A percentile compares a stretch with the other conserved stretches of the same genome.
Evolutionary conservation across 805 yeast species (phyloP).

Genomic region (Wickerhamiella parazyma): DNA sequence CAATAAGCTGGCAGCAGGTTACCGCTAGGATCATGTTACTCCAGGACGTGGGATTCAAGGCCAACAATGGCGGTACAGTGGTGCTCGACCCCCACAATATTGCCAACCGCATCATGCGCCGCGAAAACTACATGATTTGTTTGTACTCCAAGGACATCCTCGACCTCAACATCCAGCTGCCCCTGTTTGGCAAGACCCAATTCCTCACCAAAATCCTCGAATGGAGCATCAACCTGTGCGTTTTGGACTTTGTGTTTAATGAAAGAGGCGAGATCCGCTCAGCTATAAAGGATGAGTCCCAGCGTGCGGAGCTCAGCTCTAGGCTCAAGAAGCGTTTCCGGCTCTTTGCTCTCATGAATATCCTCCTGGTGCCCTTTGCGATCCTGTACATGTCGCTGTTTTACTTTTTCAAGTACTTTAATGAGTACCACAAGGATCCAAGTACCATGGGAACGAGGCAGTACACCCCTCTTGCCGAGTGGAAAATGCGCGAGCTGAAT

Average conservation of each 20-base stretch:
- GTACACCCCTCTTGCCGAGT: conserved; percentile 86
- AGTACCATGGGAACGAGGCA: conserved; percentile 69
- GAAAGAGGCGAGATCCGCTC: conserved; percentile 70
- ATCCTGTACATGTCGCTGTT: conserved; percentile 69
- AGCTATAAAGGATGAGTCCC: conserved; percentile 53
- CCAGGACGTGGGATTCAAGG: conserved; percentile 34
- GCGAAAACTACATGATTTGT: conserved; percentile 87
- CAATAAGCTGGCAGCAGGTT: conserved; percentile 84
- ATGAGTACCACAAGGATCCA: conserved; percentile 83
- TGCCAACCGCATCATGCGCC: conserved; percentile 91
- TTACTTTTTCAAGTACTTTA: conserved; percentile 81
- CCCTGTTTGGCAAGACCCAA: conserved; percentile 29
- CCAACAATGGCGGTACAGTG: conserved; percentile 26
- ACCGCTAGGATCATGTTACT: conserved; percentile 61
- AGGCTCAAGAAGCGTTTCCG: conserved; percentile 70
- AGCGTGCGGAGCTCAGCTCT: conserved; percentile 48
- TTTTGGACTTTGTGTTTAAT: conserved; percentile 75
- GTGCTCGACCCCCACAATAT: conserved; percentile 86
- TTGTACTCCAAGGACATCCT: conserved; percentile 65
- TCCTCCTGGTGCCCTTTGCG: conserved; percentile 72
- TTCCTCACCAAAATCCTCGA: conserved; percentile 75
- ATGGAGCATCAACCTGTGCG: conserved; percentile 85
- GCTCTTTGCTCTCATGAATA: conserved; percentile 75
- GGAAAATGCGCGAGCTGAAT: conserved; percentile 90
- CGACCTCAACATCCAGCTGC: conserved; percentile 48